A percentile compares a stretch with the other conserved stretches of the same genome.
phyloP scores from a whole-genome alignment of 1,284 basidiomycete genomes.

The Leccinum holopus region DNA sequence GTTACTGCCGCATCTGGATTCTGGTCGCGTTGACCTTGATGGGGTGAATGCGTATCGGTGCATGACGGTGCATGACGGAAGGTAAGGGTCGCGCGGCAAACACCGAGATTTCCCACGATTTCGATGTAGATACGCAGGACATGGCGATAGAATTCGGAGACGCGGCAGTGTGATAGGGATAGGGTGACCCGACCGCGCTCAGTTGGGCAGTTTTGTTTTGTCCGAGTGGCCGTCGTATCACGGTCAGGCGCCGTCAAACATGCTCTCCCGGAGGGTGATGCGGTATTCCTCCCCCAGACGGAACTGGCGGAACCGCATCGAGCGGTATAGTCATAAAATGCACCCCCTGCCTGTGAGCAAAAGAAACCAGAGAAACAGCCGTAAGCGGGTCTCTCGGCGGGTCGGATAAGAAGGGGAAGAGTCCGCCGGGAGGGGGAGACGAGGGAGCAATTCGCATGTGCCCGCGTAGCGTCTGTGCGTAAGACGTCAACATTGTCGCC shows the following conservation, averaged over 20 bases:
- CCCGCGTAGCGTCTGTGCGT: slow-evolving; percentile 60
- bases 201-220: no score
- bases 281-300: slow-evolving; percentile 78
- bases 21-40: no score
- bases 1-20: no score
- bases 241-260: slow-evolving; percentile 42
- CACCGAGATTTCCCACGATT: no score
- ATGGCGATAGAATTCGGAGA: no score
- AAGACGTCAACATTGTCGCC: neutral
- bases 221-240: no score
- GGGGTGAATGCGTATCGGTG: no score
- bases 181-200: no score
- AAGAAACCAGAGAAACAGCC: slow-evolving; percentile 67
- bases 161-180: no score
- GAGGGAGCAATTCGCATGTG: slow-evolving; percentile 65
- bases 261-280: slow-evolving; percentile 67
- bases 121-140: no score
- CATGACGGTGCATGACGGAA: no score
- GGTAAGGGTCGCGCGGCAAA: no score
- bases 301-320: slow-evolving; percentile 87
- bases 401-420: slow-evolving; percentile 67
- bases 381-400: slow-evolving; percentile 45
- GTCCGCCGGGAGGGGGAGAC: slow-evolving; percentile 58
- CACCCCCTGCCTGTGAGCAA: slow-evolving; percentile 65
- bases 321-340: slow-evolving; percentile 91